Base-by-base conservation (phyloP, 805 yeast genomes). In the Ogataea pilisensis region DNA sequence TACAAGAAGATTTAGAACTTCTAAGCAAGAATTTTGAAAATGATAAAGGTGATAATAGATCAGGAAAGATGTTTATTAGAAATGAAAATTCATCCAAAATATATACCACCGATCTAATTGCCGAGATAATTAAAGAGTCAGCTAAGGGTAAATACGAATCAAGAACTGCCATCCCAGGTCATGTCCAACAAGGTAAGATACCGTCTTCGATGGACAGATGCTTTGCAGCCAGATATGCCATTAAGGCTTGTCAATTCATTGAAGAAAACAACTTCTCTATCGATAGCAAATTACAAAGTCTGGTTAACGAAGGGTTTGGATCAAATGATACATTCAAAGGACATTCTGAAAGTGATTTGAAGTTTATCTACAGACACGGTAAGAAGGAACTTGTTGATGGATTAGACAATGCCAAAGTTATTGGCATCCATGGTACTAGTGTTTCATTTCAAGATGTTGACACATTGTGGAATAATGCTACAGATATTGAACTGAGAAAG, bases 161-260 rank as follows among this genome's bases (percentile, higher is more conserved):
- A 14, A 82, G 95, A 62, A 89, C 96, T 4, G 98, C 98, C 13
- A 79, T 90, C 45, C 99, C 99, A 21, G 99, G 99, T 24, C 98
- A 91, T 60, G 93, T 91, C 43, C 99, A 93, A 72, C 99, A 93
- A 68, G 99, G 99, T 61, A 93, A 90, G 45, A 76, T 80, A 39
- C 99, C 99, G 37, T 82, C 96, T 7, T 88, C 98, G 6, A 85
- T 90, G 70, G 99, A 93, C 62, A 80, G 98, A 63, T 82, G 89
- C 29, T 76, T 82, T 49, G 96, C 95, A 6, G 81, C 90, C 5
- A 78, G 98, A 61, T 83, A 84, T 62, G 96, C 96, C 3, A 84
- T 91, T 51, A 84, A 81, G 65, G 88, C 96, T 42, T 82, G 90
- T 42, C 84, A 88, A 61, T 93, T 86, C 63, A 78, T 91, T 49